phyloP scores from a whole-genome alignment of 1,284 basidiomycete genomes.

The Ceraceosorus guamensis region DNA sequence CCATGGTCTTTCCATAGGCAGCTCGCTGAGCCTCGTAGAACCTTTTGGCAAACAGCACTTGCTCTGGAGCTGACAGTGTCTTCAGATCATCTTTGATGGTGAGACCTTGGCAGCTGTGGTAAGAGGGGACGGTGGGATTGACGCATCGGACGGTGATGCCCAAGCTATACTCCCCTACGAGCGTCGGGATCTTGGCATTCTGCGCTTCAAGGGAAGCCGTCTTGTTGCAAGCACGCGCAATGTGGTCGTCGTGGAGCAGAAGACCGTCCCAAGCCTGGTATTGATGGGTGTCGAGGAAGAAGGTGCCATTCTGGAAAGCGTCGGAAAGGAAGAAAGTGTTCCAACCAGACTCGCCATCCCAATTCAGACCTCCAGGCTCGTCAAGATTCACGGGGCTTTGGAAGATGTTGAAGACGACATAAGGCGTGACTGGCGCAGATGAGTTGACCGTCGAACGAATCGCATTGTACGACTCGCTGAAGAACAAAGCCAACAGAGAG shows the following conservation, averaged over 20 bases:
- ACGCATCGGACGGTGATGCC: slow-evolving; percentile 2
- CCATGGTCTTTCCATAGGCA: slow-evolving; percentile 4
- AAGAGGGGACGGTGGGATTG: background rate
- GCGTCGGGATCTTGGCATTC: background rate
- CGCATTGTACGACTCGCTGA: no score
- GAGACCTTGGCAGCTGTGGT: background rate
- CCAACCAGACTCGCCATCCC: no score
- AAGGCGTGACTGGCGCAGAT: no score
- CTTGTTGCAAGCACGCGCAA: slow-evolving; percentile 4
- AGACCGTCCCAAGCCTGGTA: slow-evolving; percentile 10
- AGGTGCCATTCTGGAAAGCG: background rate
- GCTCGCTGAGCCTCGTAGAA: slow-evolving; percentile 17
- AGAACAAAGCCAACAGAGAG: no score
- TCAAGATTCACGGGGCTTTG: no score
- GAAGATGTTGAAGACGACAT: no score
- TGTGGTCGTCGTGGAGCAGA: slow-evolving; percentile 5
- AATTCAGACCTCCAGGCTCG: no score
- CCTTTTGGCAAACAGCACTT: slow-evolving; percentile 10
- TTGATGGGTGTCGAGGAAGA: slow-evolving; percentile 10
- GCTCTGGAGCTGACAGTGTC: slow-evolving; percentile 5
- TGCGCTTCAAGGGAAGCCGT: background rate
- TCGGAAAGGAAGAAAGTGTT: no score
- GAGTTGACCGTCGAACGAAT: no score
- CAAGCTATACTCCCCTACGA: slow-evolving; percentile 11
- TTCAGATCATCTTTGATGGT: slow-evolving; percentile 11